Conservation (phyloP, 1,284 basidiomycete genomes). For the Malassezia dermatis region DNA sequence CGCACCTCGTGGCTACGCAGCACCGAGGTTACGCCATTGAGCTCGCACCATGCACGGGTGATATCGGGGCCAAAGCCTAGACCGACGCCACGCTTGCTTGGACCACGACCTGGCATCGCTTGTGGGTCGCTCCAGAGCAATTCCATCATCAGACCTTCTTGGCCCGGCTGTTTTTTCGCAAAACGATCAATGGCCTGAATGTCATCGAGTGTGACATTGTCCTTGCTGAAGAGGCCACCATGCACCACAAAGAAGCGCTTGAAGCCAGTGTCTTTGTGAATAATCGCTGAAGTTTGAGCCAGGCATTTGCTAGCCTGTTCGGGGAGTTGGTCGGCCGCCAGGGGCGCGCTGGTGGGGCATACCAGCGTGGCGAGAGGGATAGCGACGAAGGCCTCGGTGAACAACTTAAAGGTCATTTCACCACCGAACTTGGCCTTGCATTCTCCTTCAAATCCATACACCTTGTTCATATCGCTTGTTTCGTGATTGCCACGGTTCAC, state of each 20-base stretch:
- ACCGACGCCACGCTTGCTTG: slow-evolving; percentile 92
- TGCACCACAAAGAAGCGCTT: slow-evolving; percentile 95
- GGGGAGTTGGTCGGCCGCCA: slow-evolving; percentile 30
- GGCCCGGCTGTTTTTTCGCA: slow-evolving; percentile 73
- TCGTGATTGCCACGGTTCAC: slow-evolving; percentile 83
- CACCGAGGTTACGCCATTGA: slow-evolving; percentile 76
- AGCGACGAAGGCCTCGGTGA: slow-evolving; percentile 38
- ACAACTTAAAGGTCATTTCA: slow-evolving; percentile 43
- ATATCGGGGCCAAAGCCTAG: slow-evolving; percentile 74
- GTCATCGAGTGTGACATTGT: slow-evolving; percentile 83
- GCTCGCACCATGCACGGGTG: slow-evolving; percentile 63
- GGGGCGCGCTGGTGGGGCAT: slow-evolving; percentile 59
- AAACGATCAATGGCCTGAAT: slow-evolving; percentile 76
- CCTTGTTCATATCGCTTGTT: slow-evolving; percentile 66
- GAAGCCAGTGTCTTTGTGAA: slow-evolving; percentile 61
- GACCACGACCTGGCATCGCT: slow-evolving; percentile 75
- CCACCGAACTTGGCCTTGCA: slow-evolving; percentile 56
- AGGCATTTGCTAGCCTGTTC: slow-evolving; percentile 18
- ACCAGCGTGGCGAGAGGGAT: slow-evolving; percentile 75
- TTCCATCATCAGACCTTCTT: slow-evolving; percentile 84
- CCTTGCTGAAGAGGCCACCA: slow-evolving; percentile 79
- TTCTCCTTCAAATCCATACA: slow-evolving; percentile 79
- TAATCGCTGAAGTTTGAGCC: slow-evolving; percentile 53
- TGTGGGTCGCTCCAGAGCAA: slow-evolving; percentile 72
- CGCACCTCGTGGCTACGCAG: slow-evolving; percentile 96